Evolutionary conservation across 1,284 basidiomycete species (phyloP).

Genomic region (Trametes polyzona): DNA sequence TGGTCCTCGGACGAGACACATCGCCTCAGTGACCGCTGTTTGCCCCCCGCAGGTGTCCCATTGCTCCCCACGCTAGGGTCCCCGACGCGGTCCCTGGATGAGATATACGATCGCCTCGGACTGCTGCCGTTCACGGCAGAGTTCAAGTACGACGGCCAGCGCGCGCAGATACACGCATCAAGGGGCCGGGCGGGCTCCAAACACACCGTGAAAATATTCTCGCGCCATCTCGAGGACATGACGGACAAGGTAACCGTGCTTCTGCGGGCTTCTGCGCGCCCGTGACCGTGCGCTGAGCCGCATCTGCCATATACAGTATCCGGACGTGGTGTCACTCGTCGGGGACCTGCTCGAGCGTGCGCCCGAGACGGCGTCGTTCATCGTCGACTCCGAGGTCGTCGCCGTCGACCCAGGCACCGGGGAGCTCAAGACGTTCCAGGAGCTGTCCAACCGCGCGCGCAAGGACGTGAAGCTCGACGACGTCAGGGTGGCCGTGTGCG

Average conservation of each 20-base stretch:
- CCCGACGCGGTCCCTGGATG: conserved; percentile 83
- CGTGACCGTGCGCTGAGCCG: conserved; percentile 15
- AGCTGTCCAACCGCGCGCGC: conserved; percentile 82
- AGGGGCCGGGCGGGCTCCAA: conserved; percentile 43
- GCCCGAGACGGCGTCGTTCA: conserved; percentile 67
- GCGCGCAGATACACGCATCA: conserved; percentile 82
- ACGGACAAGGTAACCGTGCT: conserved; percentile 74
- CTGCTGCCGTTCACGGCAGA: conserved; percentile 84
- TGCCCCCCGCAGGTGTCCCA: conserved; percentile 57
- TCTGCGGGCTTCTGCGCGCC: conserved; percentile 14
- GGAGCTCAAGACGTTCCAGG: conserved; percentile 81
- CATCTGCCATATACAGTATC: conserved; percentile 64
- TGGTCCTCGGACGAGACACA: conserved; percentile 5
- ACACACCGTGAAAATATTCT: conserved; percentile 76
- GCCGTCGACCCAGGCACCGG: conserved; percentile 74
- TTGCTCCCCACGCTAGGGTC: conserved; percentile 79
- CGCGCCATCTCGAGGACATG: conserved; percentile 92
- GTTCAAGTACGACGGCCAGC: conserved; percentile 92
- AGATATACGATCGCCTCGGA: conserved; percentile 78
- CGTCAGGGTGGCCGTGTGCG: conserved; percentile 82
- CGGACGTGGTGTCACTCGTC: conserved; percentile 76
- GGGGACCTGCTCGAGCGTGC: conserved; percentile 48
- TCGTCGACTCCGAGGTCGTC: conserved; percentile 90
- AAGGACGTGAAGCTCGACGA: conserved; percentile 85
- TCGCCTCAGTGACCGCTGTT: background rate